A percentile compares a stretch with the other conserved stretches of the same genome.
phyloP scores from a whole-genome alignment of 1,139 yeast species.

The Protomyces inouyei region DNA sequence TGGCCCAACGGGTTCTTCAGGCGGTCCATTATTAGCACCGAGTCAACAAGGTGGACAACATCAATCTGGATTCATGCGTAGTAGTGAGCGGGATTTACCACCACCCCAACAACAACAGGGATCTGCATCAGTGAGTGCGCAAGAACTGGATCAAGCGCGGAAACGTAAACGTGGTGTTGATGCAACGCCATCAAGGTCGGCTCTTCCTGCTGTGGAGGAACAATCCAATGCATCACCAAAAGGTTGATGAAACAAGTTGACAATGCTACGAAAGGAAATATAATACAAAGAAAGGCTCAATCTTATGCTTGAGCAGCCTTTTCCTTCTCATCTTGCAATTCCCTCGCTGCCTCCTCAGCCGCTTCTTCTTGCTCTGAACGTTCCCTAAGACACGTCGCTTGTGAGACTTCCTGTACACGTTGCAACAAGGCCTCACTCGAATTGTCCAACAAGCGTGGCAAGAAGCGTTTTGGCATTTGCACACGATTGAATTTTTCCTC shows the following conservation, averaged over 20 bases:
- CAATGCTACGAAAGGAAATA: no score
- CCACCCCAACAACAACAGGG: neutral
- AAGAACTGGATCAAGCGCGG: neutral
- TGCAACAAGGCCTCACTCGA: neutral
- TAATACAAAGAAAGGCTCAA: no score
- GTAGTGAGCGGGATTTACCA: neutral
- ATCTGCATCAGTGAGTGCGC: neutral
- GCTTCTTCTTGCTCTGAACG: neutral
- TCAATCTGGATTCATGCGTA: neutral
- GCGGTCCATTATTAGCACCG: neutral
- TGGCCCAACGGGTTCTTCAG: neutral
- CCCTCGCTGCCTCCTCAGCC: neutral
- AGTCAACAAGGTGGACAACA: neutral
- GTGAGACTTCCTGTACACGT: neutral
- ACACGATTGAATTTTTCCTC: constrained; percentile 81
- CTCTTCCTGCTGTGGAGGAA: neutral
- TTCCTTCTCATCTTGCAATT: neutral
- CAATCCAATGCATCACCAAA: neutral
- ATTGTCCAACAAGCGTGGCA: constrained; percentile 45
- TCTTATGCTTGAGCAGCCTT: neutral
- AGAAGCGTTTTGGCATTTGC: constrained; percentile 80
- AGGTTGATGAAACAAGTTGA: neutral
- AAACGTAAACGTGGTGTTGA: neutral
- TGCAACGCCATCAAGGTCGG: neutral
- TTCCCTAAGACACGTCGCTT: neutral